phyloP scores from a whole-genome alignment of 768 basidiomycete genomes.

The Pisolithus albus region DNA sequence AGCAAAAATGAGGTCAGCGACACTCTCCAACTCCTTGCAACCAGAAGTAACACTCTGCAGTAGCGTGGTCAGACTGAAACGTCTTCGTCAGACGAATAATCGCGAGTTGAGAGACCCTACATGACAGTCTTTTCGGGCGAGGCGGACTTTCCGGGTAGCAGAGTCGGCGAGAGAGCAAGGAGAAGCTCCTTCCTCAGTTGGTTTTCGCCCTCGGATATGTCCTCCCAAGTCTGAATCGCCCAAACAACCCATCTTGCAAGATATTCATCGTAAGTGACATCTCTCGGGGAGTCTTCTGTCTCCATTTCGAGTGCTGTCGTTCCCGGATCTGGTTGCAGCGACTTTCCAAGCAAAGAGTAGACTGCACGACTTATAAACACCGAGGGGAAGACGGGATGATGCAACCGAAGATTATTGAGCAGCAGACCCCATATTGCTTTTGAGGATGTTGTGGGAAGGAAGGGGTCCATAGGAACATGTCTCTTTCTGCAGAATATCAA shows the following conservation, averaged over 20 bases:
- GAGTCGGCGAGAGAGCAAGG: conserved; percentile 38
- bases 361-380: conserved; percentile 44
- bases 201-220: conserved; percentile 25
- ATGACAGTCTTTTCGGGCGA: conserved; percentile 20
- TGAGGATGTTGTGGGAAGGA: conserved; percentile 45
- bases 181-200: conserved; percentile 43
- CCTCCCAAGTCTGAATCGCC: conserved; percentile 40
- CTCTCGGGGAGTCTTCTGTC: conserved; percentile 18
- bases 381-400: conserved; percentile 50
- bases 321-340: conserved; percentile 7
- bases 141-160: conserved; percentile 34
- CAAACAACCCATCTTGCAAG: conserved; percentile 68
- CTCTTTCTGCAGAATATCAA: conserved; percentile 47
- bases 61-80: conserved; percentile 17
- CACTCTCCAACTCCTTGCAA: conserved; percentile 13
- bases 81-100: conserved; percentile 4
- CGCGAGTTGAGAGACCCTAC: conserved; percentile 24
- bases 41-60: conserved; percentile 15
- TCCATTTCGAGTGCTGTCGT: conserved; percentile 14
- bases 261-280: conserved; percentile 47
- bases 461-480: conserved; percentile 31
- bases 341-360: conserved; percentile 25
- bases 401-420: conserved; percentile 45
- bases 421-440: conserved; percentile 64
- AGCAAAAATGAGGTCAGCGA: conserved; percentile 14